Base-by-base conservation (phyloP, 1,139 yeast genomes). In the Lodderomyces oxycetoniae region DNA sequence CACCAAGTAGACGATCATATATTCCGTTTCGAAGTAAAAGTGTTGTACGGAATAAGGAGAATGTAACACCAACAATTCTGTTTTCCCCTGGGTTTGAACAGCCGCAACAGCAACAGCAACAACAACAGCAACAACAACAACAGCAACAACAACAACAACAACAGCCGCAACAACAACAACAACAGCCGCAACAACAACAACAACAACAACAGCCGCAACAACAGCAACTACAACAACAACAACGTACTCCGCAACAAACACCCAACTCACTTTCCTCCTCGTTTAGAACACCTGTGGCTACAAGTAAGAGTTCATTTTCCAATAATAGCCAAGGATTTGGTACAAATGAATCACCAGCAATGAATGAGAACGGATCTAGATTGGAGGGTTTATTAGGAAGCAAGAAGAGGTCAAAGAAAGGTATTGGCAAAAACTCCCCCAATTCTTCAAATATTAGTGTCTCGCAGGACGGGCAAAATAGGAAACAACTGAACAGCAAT, bases 21-120 rank as follows among this genome's bases (percentile, higher is more conserved):
- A 61, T 68, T 35, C 74, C 74, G n/a, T 68, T 68, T 48, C 48
- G 71, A 36, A 59, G 55, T 36, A 59, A 23, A 20, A 32, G 32
- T 21, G n/a, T 29, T 10, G 29, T 17, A 12, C 35, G 32, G 14
- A 14, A 8, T 8, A 63, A 28, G 52, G 62, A 37, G n/a, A 13
- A 26, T 20, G n/a, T 14, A 12, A 35, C 35, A 3, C 63, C 62
- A 7, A 43, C 45, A 3, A 43, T 26, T 14, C 10, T 10, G 7
- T 19, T 7, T 12, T 24, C 26, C 12, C 26, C 26, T 14, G 26
- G 7, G 6, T 12, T 24, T 24, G 26, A 24, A 20, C 22, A 19
- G 10, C 10, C 7, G 22, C 22, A 19, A 7, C 10, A 19, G 10
- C 22, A 19, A 19, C 10, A 19, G 10, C 22, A 19, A 7, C 10